Evolutionary conservation across 2,329 filamentous ascomycete genomes (phyloP), one percentile per base, ranked within the genome.

Genomic region (Emericellopsis cladophorae): DNA sequence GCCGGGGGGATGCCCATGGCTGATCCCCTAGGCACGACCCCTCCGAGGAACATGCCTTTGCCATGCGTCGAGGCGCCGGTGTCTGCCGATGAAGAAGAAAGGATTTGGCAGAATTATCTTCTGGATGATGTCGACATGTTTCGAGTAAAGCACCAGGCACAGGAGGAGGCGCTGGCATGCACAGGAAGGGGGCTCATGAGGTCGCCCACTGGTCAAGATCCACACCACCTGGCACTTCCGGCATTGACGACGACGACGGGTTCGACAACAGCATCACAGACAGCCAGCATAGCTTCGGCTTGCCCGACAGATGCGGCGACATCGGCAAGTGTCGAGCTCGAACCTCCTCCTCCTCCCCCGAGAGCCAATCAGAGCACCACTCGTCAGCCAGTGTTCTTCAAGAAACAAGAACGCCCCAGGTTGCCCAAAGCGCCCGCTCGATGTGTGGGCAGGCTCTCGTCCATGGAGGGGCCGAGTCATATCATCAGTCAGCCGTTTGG

Each of bases 31-130:
- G 12, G 3, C 26, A 12, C 26, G 21, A 31, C 14, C 16, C 9
- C 14, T 10, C 12, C 6, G 40, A 41, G 10, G 12, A 18, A 4
- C 32, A 15, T 14, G 21, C 8, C 7, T 14, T 8, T 8, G 29
- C 11, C 16, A 7, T 8, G 14, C 14, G 39, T 21, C 12, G 26
- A 29, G 26, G 26, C 26, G 26, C 5, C 24, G 10, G 11, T 7
- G 21, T 7, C 14, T 8, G 31, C 16, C 31, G 41, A 41, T 2
- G 45, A 48, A 15, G 47, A 55, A 26, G 50, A 56, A 18, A 49
- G 53, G 31, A 44, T 55, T 7, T 58, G 50, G 55, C 55, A 50
- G 42, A 51, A 29, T 36, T 57, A 57, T 42, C 40, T 58, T 18
- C 47, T 52, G 14, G 51, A 54, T 36, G 45, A 49, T 29, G 6